Percentiles rank a stretch among this genome's conserved stretches.
Conservation (phyloP, 345 rosid species). For the Camelina neglecta region DNA sequence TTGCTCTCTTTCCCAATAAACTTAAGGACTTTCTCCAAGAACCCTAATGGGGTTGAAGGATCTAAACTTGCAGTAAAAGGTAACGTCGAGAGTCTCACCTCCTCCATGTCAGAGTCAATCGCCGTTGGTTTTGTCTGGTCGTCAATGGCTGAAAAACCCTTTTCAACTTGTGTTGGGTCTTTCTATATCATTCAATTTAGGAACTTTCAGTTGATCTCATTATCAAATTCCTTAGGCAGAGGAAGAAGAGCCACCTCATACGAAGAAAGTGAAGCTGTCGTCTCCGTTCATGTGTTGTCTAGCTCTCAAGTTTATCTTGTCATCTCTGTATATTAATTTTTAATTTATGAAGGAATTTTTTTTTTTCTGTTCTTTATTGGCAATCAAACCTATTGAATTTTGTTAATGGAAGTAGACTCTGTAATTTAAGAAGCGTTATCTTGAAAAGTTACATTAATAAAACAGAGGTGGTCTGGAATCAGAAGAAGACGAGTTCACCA, state of each 20-base stretch:
- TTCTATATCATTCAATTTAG: too few relatives aligned
- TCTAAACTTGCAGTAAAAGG: not conserved
- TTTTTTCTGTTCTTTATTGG: not conserved
- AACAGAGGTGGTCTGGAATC: not conserved
- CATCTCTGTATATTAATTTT: too few relatives aligned
- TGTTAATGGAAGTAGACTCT: not conserved
- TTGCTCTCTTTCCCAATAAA: not conserved
- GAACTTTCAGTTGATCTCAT: too few relatives aligned
- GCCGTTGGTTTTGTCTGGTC: too few relatives aligned
- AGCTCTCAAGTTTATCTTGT: too few relatives aligned
- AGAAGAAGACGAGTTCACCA: slow-evolving; percentile 5
- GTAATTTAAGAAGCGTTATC: not conserved
- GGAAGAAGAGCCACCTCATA: too few relatives aligned
- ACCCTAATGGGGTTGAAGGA: not conserved
- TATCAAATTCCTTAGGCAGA: too few relatives aligned
- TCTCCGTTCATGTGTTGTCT: too few relatives aligned
- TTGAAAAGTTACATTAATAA: not conserved
- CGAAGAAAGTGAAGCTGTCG: too few relatives aligned
- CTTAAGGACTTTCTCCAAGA: not conserved
- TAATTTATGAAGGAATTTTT: not conserved
- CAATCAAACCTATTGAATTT: not conserved
- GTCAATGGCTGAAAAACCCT: too few relatives aligned
- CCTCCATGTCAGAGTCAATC: not conserved
- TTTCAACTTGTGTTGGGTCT: too few relatives aligned
- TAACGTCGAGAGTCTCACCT: not conserved